These are phyloP conservation scores for Neurospora africana DNA, from an alignment of 495 filamentous ascomycete genomes.

Conservation along the genomic window DNA sequence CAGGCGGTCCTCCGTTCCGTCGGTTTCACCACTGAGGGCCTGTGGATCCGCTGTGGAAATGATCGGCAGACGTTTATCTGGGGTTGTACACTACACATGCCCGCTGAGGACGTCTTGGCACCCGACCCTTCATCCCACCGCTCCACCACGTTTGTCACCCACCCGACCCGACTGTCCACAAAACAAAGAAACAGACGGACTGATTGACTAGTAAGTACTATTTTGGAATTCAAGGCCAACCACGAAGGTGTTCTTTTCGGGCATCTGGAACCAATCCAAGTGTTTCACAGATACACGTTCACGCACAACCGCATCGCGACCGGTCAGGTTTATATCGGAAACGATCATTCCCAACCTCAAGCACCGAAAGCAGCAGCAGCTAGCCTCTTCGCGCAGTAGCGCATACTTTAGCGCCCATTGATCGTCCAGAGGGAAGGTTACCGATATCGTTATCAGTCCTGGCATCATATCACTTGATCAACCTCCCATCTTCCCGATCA, in stretches of 20 bases:
- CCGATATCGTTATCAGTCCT: not conserved
- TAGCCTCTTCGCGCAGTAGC: not conserved
- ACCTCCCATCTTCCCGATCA: not conserved
- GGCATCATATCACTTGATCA: not conserved
- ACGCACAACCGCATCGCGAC: not conserved
- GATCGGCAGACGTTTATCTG: not conserved
- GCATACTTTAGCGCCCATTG: not conserved
- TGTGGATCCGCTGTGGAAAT: not conserved
- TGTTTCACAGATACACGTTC: not conserved
- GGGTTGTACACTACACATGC: not conserved
- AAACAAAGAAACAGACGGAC: not conserved
- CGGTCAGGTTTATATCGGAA: not conserved
- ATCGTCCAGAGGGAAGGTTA: not conserved
- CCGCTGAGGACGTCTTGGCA: not conserved
- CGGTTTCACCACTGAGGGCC: not conserved
- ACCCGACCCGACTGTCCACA: not conserved
- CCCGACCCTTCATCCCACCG: not conserved
- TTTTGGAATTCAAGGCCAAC: not conserved
- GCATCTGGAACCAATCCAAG: not conserved
- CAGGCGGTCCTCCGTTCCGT: not conserved
- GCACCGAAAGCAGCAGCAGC: not conserved
- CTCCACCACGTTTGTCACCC: not conserved
- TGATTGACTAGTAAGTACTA: not conserved
- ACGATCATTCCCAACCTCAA: not conserved
- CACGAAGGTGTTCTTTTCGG: not conserved